These are phyloP conservation scores for Rhamnella rubrinervis DNA, from an alignment of 331 rosid species.

Conservation along the genomic window DNA sequence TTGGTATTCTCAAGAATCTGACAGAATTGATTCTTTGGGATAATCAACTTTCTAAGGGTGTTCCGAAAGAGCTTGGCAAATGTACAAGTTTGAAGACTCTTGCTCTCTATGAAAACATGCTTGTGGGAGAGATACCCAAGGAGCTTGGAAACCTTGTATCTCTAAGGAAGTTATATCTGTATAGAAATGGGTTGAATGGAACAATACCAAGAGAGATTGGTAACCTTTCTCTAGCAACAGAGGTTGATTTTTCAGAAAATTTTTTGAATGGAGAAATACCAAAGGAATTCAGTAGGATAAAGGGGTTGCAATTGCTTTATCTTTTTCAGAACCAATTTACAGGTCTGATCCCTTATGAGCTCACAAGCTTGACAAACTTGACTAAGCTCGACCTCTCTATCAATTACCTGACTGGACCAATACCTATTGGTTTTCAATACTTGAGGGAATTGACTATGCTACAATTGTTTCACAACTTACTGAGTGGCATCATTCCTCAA, in stretches of 20 bases:
- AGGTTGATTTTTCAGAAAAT: conserved; percentile 35
- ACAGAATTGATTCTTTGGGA: conserved; percentile 2
- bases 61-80: conserved; percentile 36
- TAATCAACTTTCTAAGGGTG: conserved; percentile 24
- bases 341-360: conserved; percentile 31
- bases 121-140: conserved; percentile 33
- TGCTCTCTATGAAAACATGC: conserved; percentile 30
- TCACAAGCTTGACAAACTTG: conserved; percentile 30
- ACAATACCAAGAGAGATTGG: conserved; percentile 41
- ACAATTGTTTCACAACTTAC: conserved; percentile 26
- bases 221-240: conserved; percentile 24
- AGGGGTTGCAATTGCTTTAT: conserved; percentile 25
- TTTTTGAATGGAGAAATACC: conserved; percentile 29
- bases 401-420: conserved; percentile 28
- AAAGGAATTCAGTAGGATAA: conserved; percentile 27
- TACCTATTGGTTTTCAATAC: conserved; percentile 32
- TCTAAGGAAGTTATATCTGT: conserved; percentile 19
- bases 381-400: conserved; percentile 36
- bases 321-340: conserved; percentile 31
- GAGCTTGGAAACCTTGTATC: conserved; percentile 26
- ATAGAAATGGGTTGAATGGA: conserved; percentile 32
- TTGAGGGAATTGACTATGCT: conserved; percentile 28
- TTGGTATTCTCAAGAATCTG: conserved; percentile 31
- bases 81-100: conserved; percentile 17
- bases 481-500: conserved; percentile 31